phyloP scores from a whole-genome alignment of 768 basidiomycete species.

The Calvatia gigantea region DNA sequence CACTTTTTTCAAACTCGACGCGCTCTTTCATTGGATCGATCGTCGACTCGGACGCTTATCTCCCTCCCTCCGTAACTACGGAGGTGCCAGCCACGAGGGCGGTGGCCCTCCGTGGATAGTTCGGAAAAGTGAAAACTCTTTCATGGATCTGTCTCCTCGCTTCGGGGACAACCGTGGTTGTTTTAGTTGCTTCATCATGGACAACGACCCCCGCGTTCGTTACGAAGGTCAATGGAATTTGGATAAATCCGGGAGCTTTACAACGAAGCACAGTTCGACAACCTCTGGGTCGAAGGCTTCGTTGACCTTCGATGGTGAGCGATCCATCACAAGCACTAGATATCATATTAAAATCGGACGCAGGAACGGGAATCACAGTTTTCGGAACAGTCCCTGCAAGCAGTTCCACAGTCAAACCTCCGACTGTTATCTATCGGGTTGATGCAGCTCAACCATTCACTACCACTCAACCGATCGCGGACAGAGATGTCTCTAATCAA shows the following conservation, averaged over 20 bases:
- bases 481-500: slow-evolving; percentile 31
- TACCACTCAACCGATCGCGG: slow-evolving; percentile 34
- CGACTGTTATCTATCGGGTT: slow-evolving; percentile 36
- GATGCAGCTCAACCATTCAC: slow-evolving; percentile 29
- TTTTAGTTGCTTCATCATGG: slow-evolving; percentile 21
- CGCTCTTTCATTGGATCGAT: neutral
- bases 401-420: slow-evolving; percentile 30
- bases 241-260: slow-evolving; percentile 18
- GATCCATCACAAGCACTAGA: neutral
- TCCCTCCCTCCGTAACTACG: neutral
- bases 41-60: neutral
- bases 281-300: slow-evolving; percentile 27
- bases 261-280: slow-evolving; percentile 36
- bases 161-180: slow-evolving; percentile 7
- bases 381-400: slow-evolving; percentile 42
- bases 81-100: too few species aligned
- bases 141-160: neutral
- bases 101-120: neutral
- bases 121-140: neutral
- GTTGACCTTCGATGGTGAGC: slow-evolving; percentile 35
- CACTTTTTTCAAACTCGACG: neutral
- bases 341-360: neutral
- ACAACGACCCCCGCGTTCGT: slow-evolving; percentile 33
- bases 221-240: slow-evolving; percentile 36
- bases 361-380: slow-evolving; percentile 44